phyloP scores from a whole-genome alignment of 176 grass and related monocot genomes.

The Oryza punctata region DNA sequence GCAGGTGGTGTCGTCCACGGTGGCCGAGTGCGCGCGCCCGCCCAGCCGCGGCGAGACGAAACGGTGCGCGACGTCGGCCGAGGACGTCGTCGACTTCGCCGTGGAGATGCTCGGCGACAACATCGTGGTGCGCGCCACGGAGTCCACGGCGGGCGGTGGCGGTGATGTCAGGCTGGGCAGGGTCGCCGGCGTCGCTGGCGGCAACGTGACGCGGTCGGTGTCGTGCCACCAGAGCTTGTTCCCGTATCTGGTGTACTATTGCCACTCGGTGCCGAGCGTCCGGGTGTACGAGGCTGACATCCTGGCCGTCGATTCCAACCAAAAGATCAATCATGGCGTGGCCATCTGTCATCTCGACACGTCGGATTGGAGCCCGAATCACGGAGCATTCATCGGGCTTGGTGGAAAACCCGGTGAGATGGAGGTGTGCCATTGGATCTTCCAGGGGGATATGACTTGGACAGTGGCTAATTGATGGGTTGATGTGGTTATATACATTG shows the following conservation, averaged over 20 bases:
- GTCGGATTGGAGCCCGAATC: slow-evolving; percentile 55
- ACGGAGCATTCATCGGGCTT: slow-evolving; percentile 56
- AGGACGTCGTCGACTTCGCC: slow-evolving; percentile 69
- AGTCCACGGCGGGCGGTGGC: slow-evolving; percentile 38
- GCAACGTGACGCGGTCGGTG: slow-evolving; percentile 55
- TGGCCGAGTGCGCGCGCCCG: slow-evolving; percentile 48
- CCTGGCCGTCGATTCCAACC: slow-evolving; percentile 44
- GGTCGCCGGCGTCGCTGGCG: slow-evolving; percentile 47
- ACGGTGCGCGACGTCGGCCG: slow-evolving; percentile 54
- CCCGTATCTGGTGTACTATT: slow-evolving; percentile 75
- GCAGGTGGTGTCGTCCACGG: slow-evolving; percentile 47
- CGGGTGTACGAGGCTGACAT: slow-evolving; percentile 64
- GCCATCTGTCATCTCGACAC: slow-evolving; percentile 74
- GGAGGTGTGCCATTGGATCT: slow-evolving; percentile 81
- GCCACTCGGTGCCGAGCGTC: slow-evolving; percentile 69
- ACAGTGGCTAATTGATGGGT: slow-evolving; percentile 40
- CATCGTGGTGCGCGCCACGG: slow-evolving; percentile 47
- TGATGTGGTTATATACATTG: neutral
- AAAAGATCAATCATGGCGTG: slow-evolving; percentile 62
- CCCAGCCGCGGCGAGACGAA: slow-evolving; percentile 64
- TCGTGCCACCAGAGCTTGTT: slow-evolving; percentile 79
- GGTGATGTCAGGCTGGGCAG: slow-evolving; percentile 45
- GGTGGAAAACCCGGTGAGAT: slow-evolving; percentile 57
- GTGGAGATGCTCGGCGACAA: slow-evolving; percentile 60
- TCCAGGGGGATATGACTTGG: slow-evolving; percentile 78